These are phyloP conservation scores for Schizopora paradoxa DNA, from an alignment of 1,284 basidiomycete species.

Conservation along the genomic window DNA sequence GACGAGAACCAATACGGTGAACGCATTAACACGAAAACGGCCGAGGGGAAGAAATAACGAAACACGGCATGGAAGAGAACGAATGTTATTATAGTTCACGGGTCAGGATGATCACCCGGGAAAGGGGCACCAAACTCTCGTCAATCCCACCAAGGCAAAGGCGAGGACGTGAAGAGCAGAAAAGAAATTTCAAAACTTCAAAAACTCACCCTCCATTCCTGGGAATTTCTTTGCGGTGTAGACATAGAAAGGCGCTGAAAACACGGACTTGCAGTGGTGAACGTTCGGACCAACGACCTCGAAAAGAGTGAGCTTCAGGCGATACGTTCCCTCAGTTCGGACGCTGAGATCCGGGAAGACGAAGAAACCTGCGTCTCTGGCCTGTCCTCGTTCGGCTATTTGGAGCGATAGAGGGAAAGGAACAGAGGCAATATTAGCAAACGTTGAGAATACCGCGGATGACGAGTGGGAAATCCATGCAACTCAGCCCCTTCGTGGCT, in stretches of 20 bases:
- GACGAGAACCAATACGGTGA: too few species aligned
- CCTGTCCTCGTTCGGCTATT: conserved; percentile 14
- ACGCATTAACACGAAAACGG: too few species aligned
- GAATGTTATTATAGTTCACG: too few species aligned
- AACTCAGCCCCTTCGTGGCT: too few species aligned
- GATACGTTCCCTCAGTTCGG: conserved; percentile 81
- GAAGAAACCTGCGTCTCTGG: conserved; percentile 80
- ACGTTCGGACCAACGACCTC: conserved; percentile 88
- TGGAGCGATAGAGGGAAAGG: neutral
- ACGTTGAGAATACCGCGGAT: neutral
- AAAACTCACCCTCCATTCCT: conserved; percentile 76
- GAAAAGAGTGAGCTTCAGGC: conserved; percentile 87
- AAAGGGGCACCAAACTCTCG: neutral
- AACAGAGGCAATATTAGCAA: conserved; percentile 1
- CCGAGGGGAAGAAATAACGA: too few species aligned
- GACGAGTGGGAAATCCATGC: too few species aligned
- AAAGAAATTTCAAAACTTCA: conserved; percentile 4
- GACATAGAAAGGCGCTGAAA: conserved; percentile 82
- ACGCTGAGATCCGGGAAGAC: conserved; percentile 87
- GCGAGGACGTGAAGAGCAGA: conserved; percentile 14
- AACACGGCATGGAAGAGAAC: too few species aligned
- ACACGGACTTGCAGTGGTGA: conserved; percentile 84
- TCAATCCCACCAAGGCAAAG: too few species aligned
- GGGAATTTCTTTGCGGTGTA: conserved; percentile 95
- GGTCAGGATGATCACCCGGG: too few species aligned